phyloP scores from a whole-genome alignment of 2,329 filamentous ascomycete species.

The Cordyceps fumosorosea region DNA sequence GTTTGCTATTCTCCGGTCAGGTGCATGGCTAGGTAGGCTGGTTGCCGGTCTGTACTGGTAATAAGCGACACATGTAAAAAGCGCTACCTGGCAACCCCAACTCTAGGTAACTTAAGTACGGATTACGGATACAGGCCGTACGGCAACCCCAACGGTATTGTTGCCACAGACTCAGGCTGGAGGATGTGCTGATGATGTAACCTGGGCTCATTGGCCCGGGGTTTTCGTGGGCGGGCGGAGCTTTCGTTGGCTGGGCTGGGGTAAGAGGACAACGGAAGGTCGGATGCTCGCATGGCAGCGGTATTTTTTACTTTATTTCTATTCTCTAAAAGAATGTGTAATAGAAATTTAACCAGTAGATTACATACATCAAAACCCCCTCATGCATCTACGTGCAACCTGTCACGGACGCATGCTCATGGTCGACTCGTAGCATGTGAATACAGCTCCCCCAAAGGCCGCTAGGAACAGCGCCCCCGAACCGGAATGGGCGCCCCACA shows the following conservation, averaged over 20 bases:
- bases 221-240: neutral
- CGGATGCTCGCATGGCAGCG: neutral
- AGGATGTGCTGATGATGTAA: conserved; percentile 4
- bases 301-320: neutral
- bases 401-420: neutral
- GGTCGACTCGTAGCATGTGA: neutral
- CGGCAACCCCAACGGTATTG: neutral
- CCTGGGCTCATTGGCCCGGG: neutral
- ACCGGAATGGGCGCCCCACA: conserved; percentile 6
- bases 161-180: neutral
- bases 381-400: neutral
- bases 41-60: neutral
- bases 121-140: neutral
- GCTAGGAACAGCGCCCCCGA: neutral
- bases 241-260: neutral
- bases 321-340: no score
- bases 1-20: neutral
- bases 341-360: no score
- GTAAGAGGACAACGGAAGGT: neutral
- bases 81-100: neutral
- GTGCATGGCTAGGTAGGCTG: neutral
- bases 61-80: conserved; percentile 5
- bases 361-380: no score
- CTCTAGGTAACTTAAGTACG: neutral
- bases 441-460: neutral